Base-by-base conservation (phyloP, 306 rosid species). In the Abrus precatorius region DNA sequence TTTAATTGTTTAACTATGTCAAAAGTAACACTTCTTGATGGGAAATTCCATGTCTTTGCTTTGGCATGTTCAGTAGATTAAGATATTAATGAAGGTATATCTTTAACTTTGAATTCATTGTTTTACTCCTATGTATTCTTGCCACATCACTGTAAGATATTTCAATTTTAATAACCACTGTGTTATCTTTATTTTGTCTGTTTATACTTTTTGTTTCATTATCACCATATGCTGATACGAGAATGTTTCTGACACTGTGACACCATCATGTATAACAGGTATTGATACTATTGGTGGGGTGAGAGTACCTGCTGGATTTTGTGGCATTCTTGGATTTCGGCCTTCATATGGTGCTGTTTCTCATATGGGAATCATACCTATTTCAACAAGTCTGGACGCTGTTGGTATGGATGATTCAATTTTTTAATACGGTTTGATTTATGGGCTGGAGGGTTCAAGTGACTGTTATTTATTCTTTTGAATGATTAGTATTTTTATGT, bases 311-410 rank as follows among this genome's bases (percentile, higher is more conserved):
- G 99, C 99, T 70, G 95, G 87, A 64, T 96, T 82, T 87, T 96
- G 99, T 87, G 98, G 93, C 54, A 65, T 96, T 79, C 63, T 96
- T 47, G 99, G 98, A 69, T 96, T 96, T 91, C 94, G 98, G 48
- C 98, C 98, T 72, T 96, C 99, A 5, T 85, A 88, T 81, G 98
- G 98, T 63, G 91, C 94, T 79, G 91, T 96, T 85, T 88, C 99
- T 84, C 93, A 88, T 59, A 30, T 13, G 81, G 99, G 97, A 84
- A 70, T 85, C 60, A 69, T 88, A 82, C 94, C 97, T 80, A 79
- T 92, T 75, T 88, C 99, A 60, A 43, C 93, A 64, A 93, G 92
- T 86, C 92, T 96, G 54, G 99, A 96, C 77, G 88, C 97, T 50
- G 85, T 96, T 82, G 99, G 99, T 96, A 92, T 60, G 93, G 54